Evolutionary conservation across 306 rosid genomes (phyloP), one percentile per base, ranked within the genome.

Genomic region (Astragalus glycyphyllos): DNA sequence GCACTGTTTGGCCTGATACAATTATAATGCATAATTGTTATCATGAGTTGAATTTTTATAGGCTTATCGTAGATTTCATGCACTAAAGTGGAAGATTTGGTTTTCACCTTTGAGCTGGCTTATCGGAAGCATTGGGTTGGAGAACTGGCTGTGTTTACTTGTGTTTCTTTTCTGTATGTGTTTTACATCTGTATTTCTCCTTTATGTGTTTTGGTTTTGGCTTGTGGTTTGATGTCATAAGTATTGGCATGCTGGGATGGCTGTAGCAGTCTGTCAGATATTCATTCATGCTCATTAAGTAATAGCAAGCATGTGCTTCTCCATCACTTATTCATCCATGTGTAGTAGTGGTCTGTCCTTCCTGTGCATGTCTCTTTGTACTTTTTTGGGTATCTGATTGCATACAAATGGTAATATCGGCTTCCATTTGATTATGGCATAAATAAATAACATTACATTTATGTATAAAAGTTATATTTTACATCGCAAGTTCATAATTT

Each of bases 221-320:
- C 71, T 79, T 72, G 45, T 38, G 34, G 46, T 44, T 58, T 77
- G 60, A 62, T 62, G 68, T 61, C 68, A 57, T 51, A 38, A 23
- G 32, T 37, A 57, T 48, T 49, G 26, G 23, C 62, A 23, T 13
- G 32, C 37, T 17, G 20, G 66, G 31, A 2, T 26, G 31, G 31
- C 31, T 32, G 35, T 12, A 9, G 11, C n/a, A 11, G 31, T 12
- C 32, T 51, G 17, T 44, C 15, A 13, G 12, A 7, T 3, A 31
- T 6, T 14, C 73, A 26, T 59, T 32, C 44, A 38, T 40, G 58
- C 59, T 76, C 23, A 76, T 32, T 32, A 42, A 59, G 34, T 13
- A 65, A 38, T 26, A 3, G 72, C 23, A 60, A 34, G 44, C 65
- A 38, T 44, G 72, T 53, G 17, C 7, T 6, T 51, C 17, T 16